Evolutionary conservation across 139 green algal genomes (phyloP).

Genomic region (Micractinium sp.): DNA sequence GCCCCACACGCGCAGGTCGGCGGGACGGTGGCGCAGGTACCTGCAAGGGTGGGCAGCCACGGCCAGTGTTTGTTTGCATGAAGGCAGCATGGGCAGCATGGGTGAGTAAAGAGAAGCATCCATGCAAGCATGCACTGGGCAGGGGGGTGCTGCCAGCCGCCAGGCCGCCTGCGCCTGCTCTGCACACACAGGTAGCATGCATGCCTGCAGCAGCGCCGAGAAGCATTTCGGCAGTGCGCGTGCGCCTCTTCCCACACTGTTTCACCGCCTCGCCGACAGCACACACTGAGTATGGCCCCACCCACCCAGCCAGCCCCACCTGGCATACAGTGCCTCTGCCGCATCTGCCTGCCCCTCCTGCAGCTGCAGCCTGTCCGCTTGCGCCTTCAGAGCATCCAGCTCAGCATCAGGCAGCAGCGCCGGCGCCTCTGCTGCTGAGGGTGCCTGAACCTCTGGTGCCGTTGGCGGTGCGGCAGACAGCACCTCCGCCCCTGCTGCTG

Average conservation of each 20-base stretch:
- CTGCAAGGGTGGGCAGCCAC: background rate
- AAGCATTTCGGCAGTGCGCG: too few relatives aligned
- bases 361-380: conserved; percentile 18
- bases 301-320: background rate
- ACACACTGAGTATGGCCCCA: too few relatives aligned
- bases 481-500: background rate
- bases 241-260: too few relatives aligned
- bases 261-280: too few relatives aligned
- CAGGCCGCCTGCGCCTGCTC: too few relatives aligned
- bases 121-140: background rate
- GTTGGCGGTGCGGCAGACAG: too few relatives aligned
- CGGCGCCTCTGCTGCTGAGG: background rate
- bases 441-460: background rate
- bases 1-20: conserved; percentile 15
- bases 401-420: conserved; percentile 13
- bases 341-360: background rate
- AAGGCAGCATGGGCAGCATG: background rate
- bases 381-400: conserved; percentile 11
- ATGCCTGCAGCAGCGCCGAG: too few relatives aligned
- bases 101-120: too few relatives aligned
- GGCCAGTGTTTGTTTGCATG: too few relatives aligned
- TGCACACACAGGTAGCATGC: too few relatives aligned
- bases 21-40: conserved; percentile 19
- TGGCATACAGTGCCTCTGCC: conserved; percentile 14
- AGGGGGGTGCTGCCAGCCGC: too few relatives aligned